A percentile compares a stretch with the other conserved stretches of the same genome.
Conservation (phyloP, 331 rosid genomes). For the Pyrus hybrid region DNA sequence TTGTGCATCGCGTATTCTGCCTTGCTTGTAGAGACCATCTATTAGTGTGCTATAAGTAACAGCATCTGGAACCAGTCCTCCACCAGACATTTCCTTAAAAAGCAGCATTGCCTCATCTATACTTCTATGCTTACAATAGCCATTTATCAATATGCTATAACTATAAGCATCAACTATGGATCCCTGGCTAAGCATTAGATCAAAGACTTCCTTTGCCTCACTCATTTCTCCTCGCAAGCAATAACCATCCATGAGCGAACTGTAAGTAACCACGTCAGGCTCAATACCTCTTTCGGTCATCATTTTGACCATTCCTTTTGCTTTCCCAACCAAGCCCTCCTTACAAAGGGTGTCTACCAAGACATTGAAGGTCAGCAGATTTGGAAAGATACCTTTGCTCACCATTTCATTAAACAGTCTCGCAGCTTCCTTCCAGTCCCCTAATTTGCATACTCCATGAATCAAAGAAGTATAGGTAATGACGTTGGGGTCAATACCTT, state of each 20-base stretch:
- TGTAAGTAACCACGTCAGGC: not conserved
- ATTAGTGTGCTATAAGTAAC: not conserved
- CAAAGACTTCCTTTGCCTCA: not conserved
- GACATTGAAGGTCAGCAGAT: not conserved
- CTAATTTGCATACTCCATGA: not conserved
- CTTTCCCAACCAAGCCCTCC: not conserved
- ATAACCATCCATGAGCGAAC: not conserved
- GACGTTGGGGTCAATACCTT: not conserved
- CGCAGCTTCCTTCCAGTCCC: not conserved
- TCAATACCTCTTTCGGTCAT: not conserved
- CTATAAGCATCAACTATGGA: not conserved
- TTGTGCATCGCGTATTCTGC: not conserved
- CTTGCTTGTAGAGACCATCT: not conserved
- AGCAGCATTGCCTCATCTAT: not conserved
- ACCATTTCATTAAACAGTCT: not conserved
- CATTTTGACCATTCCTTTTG: not conserved
- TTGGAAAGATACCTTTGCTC: not conserved
- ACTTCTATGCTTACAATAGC: not conserved
- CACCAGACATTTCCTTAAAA: not conserved
- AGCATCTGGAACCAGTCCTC: not conserved
- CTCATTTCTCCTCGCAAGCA: constrained; percentile 2
- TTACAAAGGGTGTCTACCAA: not conserved
- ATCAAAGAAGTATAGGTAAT: not conserved
- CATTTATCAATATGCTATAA: not conserved
- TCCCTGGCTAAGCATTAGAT: not conserved